Evolutionary conservation across 768 basidiomycete genomes (phyloP).

Genomic region (Suillus alpinus): DNA sequence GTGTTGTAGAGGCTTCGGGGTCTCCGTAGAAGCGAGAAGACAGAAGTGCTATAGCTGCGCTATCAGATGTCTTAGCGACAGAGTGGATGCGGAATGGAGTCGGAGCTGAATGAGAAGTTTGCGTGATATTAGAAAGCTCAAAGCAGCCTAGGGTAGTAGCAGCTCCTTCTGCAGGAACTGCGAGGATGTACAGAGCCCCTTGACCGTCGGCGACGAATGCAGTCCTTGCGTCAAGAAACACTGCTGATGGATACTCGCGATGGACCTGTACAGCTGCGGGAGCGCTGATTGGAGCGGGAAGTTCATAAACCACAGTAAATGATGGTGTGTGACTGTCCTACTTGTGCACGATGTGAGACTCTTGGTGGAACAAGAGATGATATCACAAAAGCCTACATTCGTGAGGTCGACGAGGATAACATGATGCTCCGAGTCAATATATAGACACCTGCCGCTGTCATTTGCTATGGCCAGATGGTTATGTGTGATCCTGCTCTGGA

Average conservation of each 20-base stretch:
- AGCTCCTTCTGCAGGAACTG: slow-evolving; percentile 35
- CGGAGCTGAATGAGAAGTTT: slow-evolving; percentile 20
- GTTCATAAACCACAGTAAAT: slow-evolving; percentile 55
- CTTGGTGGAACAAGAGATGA: slow-evolving; percentile 1
- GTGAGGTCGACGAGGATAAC: slow-evolving; percentile 59
- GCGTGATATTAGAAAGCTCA: slow-evolving; percentile 34
- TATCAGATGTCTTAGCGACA: slow-evolving; percentile 34
- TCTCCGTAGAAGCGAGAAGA: slow-evolving; percentile 55
- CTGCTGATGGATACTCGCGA: slow-evolving; percentile 73
- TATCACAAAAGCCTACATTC: slow-evolving; percentile 44
- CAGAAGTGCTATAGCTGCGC: slow-evolving; percentile 44
- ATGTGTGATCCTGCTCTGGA: slow-evolving; percentile 80
- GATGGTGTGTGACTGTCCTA: slow-evolving; percentile 52
- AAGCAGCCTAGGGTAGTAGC: slow-evolving; percentile 52
- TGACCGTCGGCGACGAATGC: slow-evolving; percentile 67
- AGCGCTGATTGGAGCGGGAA: slow-evolving; percentile 52
- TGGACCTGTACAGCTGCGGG: slow-evolving; percentile 40
- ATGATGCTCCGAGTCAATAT: slow-evolving; percentile 62
- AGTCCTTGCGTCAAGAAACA: slow-evolving; percentile 48
- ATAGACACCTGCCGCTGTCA: slow-evolving; percentile 49
- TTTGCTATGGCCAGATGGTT: slow-evolving; percentile 67
- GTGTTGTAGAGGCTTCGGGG: slow-evolving; percentile 14
- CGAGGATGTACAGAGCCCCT: slow-evolving; percentile 64
- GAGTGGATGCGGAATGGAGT: slow-evolving; percentile 41
- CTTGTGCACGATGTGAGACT: slow-evolving; percentile 25